Base-by-base conservation (phyloP, 179 eudicot species). In the Camellia oleifera region DNA sequence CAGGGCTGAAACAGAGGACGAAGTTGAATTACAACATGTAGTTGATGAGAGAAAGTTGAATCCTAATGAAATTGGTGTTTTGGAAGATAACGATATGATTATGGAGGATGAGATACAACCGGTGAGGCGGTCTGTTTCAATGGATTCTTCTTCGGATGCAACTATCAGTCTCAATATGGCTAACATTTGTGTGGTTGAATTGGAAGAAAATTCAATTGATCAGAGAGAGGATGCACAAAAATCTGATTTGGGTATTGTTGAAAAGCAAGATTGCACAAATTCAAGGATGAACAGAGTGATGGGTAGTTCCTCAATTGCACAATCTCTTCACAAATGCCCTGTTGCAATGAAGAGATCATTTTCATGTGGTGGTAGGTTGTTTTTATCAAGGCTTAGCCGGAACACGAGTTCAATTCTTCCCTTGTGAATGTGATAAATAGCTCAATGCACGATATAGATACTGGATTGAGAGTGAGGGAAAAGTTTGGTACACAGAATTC, bases 321-420 rank as follows among this genome's bases (percentile, higher is more conserved):
- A 60, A 13, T 54, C 65, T 66, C 54, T 68, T 61, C 81, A 64
- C 26, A 71, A 40, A 70, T 65, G 78, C 4, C 66, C 79, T 20
- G 56, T 74, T 18, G 44, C 71, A 3, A 78, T 82, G 82, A 82
- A 82, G 52, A 74, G 85, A 52, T 82, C 85, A 65, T 74, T 74
- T 48, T 44, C 78, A 81, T 9, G 60, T 53, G 50, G 85, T 54
- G 79, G 82, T 4, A 79, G 71, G 50, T 73, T 65, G 5, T 78
- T 82, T 57, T 66, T 75, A 53, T 65, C 84, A 13, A 73, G 66
- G 40, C 61, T 60, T 76, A 23, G 58, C 67, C 14, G 52, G n/a
- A 73, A 64, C 78, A 48, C 65, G 40, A 82, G 74, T 64, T 72
- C 61, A 10, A 67, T 57, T 69, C 73, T 79, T 64, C 85, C 79